phyloP scores from a whole-genome alignment of 108 stramenopile genomes.

The Aureococcus anophagefferens region DNA sequence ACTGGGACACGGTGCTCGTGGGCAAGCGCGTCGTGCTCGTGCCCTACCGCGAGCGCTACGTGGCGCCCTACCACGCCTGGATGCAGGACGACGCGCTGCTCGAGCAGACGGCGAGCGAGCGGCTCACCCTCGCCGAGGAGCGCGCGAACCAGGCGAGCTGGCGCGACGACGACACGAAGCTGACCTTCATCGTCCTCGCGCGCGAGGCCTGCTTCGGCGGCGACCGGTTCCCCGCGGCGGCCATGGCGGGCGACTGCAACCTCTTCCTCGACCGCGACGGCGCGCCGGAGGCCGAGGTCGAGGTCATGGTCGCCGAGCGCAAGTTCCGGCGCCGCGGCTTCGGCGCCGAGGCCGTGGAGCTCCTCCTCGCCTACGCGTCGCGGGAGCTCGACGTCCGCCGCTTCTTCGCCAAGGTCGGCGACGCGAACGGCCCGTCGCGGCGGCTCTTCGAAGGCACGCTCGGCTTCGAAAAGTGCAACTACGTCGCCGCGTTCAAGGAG shows the following conservation, averaged over 20 bases:
- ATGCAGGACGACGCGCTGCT: neutral
- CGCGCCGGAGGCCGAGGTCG: constrained; percentile 14
- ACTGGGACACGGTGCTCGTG: constrained; percentile 9
- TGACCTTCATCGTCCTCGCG: constrained; percentile 43
- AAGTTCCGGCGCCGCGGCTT: constrained; percentile 22
- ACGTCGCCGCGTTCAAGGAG: constrained; percentile 46
- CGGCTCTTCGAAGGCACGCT: constrained; percentile 30
- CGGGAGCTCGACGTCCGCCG: constrained; percentile 19
- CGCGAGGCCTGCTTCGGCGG: neutral
- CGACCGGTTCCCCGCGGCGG: neutral
- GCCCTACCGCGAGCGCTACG: constrained; percentile 37
- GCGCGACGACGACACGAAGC: constrained; percentile 44
- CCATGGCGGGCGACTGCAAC: constrained; percentile 48
- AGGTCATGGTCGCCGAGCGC: constrained; percentile 46
- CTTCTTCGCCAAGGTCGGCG: constrained; percentile 43
- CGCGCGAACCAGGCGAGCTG: constrained; percentile 46
- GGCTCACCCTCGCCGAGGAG: constrained; percentile 40
- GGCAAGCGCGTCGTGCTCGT: constrained; percentile 32
- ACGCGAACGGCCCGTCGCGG: constrained; percentile 25
- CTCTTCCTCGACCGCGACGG: constrained; percentile 28
- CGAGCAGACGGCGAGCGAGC: constrained; percentile 44
- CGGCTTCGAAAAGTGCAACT: constrained; percentile 24
- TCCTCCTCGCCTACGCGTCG: constrained; percentile 36
- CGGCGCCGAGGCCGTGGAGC: constrained; percentile 32
- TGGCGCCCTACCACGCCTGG: constrained; percentile 29